These are phyloP conservation scores for Cyclotella sp. DNA, from an alignment of 108 stramenopile species.

Conservation along the genomic window DNA sequence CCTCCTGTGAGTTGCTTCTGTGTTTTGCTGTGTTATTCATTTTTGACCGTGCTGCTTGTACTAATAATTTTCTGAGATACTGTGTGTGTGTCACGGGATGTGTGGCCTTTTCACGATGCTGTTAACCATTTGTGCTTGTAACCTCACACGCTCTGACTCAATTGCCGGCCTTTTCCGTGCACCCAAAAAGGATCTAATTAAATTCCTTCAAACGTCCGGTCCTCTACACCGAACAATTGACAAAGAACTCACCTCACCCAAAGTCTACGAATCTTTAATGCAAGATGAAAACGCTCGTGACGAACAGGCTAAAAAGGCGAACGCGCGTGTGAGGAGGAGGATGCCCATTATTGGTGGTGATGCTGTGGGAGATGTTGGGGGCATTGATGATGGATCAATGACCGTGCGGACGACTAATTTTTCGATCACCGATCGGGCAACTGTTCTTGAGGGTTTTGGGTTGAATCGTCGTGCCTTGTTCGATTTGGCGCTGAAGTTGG, in stretches of 20 bases:
- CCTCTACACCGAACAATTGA: conserved; percentile 51
- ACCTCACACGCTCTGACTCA: background rate
- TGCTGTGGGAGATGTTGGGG: background rate
- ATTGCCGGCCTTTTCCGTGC: conserved; percentile 7
- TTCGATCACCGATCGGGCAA: conserved; percentile 38
- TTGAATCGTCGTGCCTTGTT: conserved; percentile 28
- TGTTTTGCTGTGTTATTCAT: conserved; percentile 1
- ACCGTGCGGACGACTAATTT: conserved; percentile 54
- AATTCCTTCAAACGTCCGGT: conserved; percentile 58
- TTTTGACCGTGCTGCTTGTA: background rate
- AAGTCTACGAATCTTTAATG: conserved; percentile 47
- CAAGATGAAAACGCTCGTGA: conserved; percentile 18
- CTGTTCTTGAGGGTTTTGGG: conserved; percentile 14
- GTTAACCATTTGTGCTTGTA: background rate
- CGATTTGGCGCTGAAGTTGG: conserved; percentile 14
- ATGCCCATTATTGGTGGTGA: conserved; percentile 37
- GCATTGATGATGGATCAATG: conserved; percentile 43
- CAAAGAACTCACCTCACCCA: conserved; percentile 53
- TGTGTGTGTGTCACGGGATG: background rate
- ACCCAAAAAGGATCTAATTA: conserved; percentile 40
- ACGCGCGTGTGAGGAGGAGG: conserved; percentile 24
- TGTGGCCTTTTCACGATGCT: background rate
- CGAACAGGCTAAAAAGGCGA: conserved; percentile 39
- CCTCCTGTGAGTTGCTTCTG: background rate
- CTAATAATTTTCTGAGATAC: background rate